Conservation (phyloP, 1,284 basidiomycete genomes). For the Naganishia cerealis region DNA sequence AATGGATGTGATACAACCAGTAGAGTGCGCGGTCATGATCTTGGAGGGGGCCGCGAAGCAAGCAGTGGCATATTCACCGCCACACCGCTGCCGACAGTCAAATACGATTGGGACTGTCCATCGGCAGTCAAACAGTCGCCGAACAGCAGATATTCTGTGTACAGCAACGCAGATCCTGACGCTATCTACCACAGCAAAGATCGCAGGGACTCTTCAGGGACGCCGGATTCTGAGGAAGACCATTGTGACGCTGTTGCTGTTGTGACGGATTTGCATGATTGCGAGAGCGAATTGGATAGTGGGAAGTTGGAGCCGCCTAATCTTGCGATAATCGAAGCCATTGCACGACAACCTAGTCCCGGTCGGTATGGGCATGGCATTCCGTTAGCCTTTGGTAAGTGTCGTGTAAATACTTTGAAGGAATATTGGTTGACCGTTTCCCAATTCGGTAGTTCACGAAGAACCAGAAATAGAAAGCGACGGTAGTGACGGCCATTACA, state of each 20-base stretch:
- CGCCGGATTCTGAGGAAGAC: neutral
- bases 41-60: neutral
- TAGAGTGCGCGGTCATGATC: neutral
- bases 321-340: constrained; percentile 54
- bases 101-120: neutral
- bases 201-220: neutral
- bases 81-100: neutral
- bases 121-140: neutral
- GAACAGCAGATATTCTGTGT: neutral
- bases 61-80: neutral
- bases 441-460: constrained; percentile 56
- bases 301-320: constrained; percentile 45
- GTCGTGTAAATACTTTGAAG: neutral
- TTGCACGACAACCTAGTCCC: constrained; percentile 63
- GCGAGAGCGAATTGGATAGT: constrained; percentile 2
- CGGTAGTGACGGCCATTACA: neutral
- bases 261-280: too few relatives aligned
- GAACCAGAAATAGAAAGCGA: constrained; percentile 61
- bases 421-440: neutral
- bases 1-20: neutral
- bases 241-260: neutral
- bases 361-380: constrained; percentile 79
- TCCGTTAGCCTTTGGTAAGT: constrained; percentile 65
- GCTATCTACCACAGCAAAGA: neutral
- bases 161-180: neutral